Conservation (phyloP, 1,284 basidiomycete genomes). For the Boletus sp. region DNA sequence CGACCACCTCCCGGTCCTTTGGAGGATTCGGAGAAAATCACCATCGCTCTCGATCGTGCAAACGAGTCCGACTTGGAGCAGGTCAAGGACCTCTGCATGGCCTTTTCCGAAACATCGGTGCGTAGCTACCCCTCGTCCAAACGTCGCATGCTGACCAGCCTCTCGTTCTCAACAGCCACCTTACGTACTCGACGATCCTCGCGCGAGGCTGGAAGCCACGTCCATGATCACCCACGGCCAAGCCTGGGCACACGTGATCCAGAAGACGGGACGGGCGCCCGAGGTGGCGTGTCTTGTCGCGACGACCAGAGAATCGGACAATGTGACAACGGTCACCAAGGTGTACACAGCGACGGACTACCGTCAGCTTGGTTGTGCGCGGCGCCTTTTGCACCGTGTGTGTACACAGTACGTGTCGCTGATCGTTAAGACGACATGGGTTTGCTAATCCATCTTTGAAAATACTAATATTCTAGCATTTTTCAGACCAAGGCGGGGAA, state of each 20-base stretch:
- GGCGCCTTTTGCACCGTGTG: slow-evolving; percentile 47
- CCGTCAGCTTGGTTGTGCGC: slow-evolving; percentile 47
- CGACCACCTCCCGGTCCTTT: slow-evolving; percentile 25
- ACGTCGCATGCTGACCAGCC: too few species aligned
- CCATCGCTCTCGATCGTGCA: slow-evolving; percentile 49
- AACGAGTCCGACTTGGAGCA: slow-evolving; percentile 43
- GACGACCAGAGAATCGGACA: slow-evolving; percentile 45
- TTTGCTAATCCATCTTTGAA: neutral
- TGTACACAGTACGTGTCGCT: slow-evolving; percentile 40
- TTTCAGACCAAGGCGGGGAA: slow-evolving; percentile 29
- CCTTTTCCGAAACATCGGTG: slow-evolving; percentile 63
- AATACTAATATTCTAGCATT: too few species aligned
- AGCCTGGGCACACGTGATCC: slow-evolving; percentile 63
- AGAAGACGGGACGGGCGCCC: slow-evolving; percentile 17
- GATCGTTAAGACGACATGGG: neutral
- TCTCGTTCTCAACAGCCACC: slow-evolving; percentile 46
- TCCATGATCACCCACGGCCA: slow-evolving; percentile 50
- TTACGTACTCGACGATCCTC: slow-evolving; percentile 49
- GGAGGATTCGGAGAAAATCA: slow-evolving; percentile 20
- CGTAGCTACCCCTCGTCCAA: slow-evolving; percentile 29
- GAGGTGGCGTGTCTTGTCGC: slow-evolving; percentile 69
- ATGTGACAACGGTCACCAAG: slow-evolving; percentile 52
- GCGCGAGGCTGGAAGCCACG: slow-evolving; percentile 55
- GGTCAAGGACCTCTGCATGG: slow-evolving; percentile 53
- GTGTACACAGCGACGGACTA: slow-evolving; percentile 49